Percentiles rank a stretch among this genome's conserved stretches.
These are phyloP conservation scores for Diaporthe sp. DNA, from an alignment of 2,329 filamentous ascomycete species.

Conservation along the genomic window DNA sequence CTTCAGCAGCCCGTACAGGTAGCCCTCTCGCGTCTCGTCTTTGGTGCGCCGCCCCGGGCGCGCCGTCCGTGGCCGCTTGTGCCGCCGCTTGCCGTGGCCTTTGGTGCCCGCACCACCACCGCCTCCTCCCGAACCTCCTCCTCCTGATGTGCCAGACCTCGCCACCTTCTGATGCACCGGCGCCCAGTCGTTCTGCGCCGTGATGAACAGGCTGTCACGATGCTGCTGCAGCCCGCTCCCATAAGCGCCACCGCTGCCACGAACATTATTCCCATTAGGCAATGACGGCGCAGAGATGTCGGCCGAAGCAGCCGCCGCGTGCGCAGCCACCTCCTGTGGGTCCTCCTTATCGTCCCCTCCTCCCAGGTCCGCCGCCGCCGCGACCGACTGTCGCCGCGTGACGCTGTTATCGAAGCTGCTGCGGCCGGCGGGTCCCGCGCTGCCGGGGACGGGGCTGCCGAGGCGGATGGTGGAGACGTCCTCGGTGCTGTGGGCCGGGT, in stretches of 20 bases:
- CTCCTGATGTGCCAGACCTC: constrained; percentile 31
- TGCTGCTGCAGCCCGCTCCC: constrained; percentile 22
- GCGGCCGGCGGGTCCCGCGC: constrained; percentile 46
- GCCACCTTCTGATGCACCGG: constrained; percentile 80
- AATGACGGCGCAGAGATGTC: constrained; percentile 41
- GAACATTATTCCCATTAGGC: constrained; percentile 19
- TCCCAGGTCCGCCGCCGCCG: constrained; percentile 42
- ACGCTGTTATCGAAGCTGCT: constrained; percentile 49
- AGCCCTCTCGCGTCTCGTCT: constrained; percentile 95
- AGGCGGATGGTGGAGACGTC: constrained; percentile 59
- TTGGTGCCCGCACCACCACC: constrained; percentile 50
- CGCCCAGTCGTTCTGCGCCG: constrained; percentile 95
- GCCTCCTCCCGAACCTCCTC: not conserved
- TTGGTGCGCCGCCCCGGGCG: constrained; percentile 69
- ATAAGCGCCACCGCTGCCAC: constrained; percentile 31
- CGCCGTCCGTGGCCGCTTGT: constrained; percentile 43
- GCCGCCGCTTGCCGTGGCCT: constrained; percentile 51
- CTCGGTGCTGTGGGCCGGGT: constrained; percentile 72
- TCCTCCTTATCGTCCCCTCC: constrained; percentile 38
- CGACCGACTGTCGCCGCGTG: constrained; percentile 53
- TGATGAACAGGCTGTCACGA: constrained; percentile 70
- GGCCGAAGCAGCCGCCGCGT: constrained; percentile 51
- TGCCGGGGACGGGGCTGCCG: constrained; percentile 47
- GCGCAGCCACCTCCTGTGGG: constrained; percentile 48
- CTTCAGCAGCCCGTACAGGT: constrained; percentile 88